Evolutionary conservation across 2,329 filamentous ascomycete genomes (phyloP), one percentile per base, ranked within the genome.

Genomic region (Gliomastix tumulicola): DNA sequence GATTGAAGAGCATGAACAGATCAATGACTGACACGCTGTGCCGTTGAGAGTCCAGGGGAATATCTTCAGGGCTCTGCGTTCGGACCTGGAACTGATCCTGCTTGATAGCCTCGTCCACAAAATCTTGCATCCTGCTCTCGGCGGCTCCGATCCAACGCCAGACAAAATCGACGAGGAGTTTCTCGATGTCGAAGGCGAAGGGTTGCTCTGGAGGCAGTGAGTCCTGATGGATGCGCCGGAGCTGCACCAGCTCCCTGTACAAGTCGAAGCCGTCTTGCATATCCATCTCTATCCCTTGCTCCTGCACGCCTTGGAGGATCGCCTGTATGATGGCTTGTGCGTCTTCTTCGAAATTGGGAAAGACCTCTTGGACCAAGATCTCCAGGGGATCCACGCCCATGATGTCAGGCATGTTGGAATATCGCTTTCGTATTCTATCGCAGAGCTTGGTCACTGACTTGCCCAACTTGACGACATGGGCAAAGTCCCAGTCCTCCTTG

Each of bases 1-100:
- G 86, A 50, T 89, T 94, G 69, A 97, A 96, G 2, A 94, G 82
- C 49, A 85, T 82, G 65, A 96, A 97, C 30, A 95, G 80, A 57
- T 98, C 92, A 43, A 96, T 84, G 7, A 94, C 79, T 13, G 90
- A 97, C 41, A 90, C 79, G 55, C 90, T 97, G 61, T 97, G 92
- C 21, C 90, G 79, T 51, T 95, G 80, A 21, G 88, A 82, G 52
- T 96, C 88, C 3, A 74, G 73, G 0, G 83, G 71, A 25, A 80
- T 68, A 21, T 79, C 74, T 5, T 77, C 74, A 9, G 73, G 69
- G 42, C 78, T 69, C 33, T 82, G 72, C 9, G 74, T 74, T 37
- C 86, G 76, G 37, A 94, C 81, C 47, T 80, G 74, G 60, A 97
- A 98, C 39, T 79, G 65, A 55, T 98, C 92, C 48, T 94, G 86